Evolutionary conservation across 2,329 filamentous ascomycete species (phyloP).

Genomic region (Blastomyces parvus): DNA sequence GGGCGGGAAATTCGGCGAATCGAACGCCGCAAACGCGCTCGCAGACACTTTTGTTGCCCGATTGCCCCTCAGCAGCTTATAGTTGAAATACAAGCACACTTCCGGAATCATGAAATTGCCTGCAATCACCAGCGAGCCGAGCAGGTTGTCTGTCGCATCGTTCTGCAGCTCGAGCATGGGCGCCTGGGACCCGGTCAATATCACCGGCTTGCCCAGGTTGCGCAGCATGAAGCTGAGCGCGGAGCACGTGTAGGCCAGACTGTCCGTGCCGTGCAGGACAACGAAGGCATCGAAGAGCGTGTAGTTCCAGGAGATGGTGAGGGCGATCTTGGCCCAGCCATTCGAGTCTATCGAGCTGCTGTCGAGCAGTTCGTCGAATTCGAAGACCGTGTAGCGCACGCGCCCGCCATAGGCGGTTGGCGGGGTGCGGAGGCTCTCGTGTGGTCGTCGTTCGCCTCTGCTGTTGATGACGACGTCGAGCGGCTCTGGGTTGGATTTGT

Average conservation of each 20-base stretch:
- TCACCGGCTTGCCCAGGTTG: constrained; percentile 81
- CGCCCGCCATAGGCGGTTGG: constrained; percentile 69
- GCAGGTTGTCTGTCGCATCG: constrained; percentile 81
- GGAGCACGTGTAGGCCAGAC: constrained; percentile 77
- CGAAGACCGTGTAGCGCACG: constrained; percentile 72
- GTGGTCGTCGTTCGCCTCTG: constrained; percentile 39
- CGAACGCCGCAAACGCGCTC: constrained; percentile 77
- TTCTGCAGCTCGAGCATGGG: constrained; percentile 86
- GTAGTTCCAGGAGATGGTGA: constrained; percentile 74
- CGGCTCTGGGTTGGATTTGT: constrained; percentile 51
- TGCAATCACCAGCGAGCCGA: constrained; percentile 79
- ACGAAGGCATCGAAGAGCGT: constrained; percentile 84
- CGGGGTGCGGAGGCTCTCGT: constrained; percentile 68
- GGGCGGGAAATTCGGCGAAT: constrained; percentile 74
- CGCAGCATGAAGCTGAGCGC: constrained; percentile 89
- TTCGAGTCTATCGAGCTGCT: constrained; percentile 80
- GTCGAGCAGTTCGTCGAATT: constrained; percentile 77
- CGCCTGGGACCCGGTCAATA: constrained; percentile 73
- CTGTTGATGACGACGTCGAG: constrained; percentile 48
- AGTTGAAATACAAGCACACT: constrained; percentile 88
- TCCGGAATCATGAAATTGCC: constrained; percentile 89
- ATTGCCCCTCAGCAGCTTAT: constrained; percentile 81
- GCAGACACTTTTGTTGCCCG: constrained; percentile 80
- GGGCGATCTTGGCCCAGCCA: constrained; percentile 78
- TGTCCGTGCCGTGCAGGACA: constrained; percentile 83